Percentiles rank a stretch among this genome's conserved stretches.
These are phyloP conservation scores for Wickerhamiella occidentalis DNA, from an alignment of 805 yeast species.

Conservation along the genomic window DNA sequence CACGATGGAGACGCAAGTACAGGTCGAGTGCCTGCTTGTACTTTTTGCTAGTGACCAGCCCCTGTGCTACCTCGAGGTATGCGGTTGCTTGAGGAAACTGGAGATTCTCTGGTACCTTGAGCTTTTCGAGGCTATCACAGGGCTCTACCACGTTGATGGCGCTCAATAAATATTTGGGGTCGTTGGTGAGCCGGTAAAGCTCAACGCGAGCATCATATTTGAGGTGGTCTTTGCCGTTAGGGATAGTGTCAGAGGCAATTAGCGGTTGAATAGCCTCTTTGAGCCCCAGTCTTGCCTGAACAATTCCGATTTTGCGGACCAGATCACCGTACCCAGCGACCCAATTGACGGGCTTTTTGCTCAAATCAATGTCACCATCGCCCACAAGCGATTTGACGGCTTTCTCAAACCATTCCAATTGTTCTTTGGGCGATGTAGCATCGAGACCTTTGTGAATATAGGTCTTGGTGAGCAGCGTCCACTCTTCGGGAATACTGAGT, in stretches of 20 bases:
- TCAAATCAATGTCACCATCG: conserved; percentile 18
- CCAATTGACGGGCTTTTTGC: conserved; percentile 23
- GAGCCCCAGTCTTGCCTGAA: conserved; percentile 14
- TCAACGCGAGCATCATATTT: conserved; percentile 20
- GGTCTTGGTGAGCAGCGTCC: conserved; percentile 18
- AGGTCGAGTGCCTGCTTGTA: conserved; percentile 19
- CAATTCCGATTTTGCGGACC: conserved; percentile 24
- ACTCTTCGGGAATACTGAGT: conserved; percentile 15
- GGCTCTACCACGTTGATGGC: conserved; percentile 10
- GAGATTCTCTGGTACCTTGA: conserved; percentile 6
- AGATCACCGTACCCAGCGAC: conserved; percentile 28
- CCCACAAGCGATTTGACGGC: conserved; percentile 21
- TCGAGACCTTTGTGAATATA: conserved; percentile 16
- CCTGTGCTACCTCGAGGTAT: conserved; percentile 20
- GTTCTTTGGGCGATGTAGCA: conserved; percentile 8
- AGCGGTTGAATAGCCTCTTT: conserved; percentile 23
- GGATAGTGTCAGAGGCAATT: conserved; percentile 21
- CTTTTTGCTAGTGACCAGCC: conserved; percentile 13
- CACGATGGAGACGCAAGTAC: conserved; percentile 20
- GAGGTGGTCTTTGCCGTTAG: conserved; percentile 22
- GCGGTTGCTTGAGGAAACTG: conserved; percentile 14
- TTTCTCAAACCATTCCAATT: conserved; percentile 16
- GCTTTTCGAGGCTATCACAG: neutral
- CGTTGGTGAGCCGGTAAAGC: conserved; percentile 15
- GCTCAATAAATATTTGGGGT: conserved; percentile 7